These are phyloP conservation scores for Aspergillus quadrilineatus DNA, from an alignment of 2,329 filamentous ascomycete species.

Conservation along the genomic window DNA sequence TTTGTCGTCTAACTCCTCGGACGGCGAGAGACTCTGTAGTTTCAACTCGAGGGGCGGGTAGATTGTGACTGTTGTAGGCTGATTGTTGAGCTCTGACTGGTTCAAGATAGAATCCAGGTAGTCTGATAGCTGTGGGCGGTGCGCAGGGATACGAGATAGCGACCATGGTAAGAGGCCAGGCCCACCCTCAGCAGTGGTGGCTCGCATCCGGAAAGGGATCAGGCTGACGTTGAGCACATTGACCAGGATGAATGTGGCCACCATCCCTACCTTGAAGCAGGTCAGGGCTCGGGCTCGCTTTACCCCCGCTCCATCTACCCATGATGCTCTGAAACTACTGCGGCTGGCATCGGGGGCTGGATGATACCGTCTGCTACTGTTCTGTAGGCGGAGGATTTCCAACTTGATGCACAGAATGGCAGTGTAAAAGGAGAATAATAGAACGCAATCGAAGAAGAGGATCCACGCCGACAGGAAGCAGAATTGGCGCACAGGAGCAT, in stretches of 20 bases:
- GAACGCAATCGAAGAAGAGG: conserved; percentile 87
- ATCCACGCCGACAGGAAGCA: conserved; percentile 98
- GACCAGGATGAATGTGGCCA: conserved; percentile 84
- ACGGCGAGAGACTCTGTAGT: conserved; percentile 59
- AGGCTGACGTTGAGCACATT: conserved; percentile 87
- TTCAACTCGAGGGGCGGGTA: conserved; percentile 95
- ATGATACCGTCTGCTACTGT: conserved; percentile 49
- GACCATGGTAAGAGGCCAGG: conserved; percentile 76
- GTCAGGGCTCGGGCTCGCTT: too few species aligned
- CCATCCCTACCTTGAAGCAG: conserved; percentile 91
- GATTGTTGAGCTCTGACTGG: conserved; percentile 64
- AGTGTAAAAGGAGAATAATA: conserved; percentile 97
- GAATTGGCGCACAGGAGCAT: conserved; percentile 93
- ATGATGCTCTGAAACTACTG: too few species aligned
- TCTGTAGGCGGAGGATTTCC: conserved; percentile 95
- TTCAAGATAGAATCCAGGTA: conserved; percentile 73
- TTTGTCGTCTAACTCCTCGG: conserved; percentile 59
- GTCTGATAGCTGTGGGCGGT: conserved; percentile 48
- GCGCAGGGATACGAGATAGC: conserved; percentile 69
- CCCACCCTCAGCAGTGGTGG: conserved; percentile 50
- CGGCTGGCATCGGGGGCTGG: neutral
- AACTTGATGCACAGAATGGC: conserved; percentile 97
- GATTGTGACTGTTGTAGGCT: conserved; percentile 76
- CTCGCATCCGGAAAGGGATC: conserved; percentile 75
- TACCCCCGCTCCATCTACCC: too few species aligned